Percentiles rank a stretch among this genome's conserved stretches.
phyloP scores from a whole-genome alignment of 1,284 basidiomycete genomes.

The Wallemia mellicola region DNA sequence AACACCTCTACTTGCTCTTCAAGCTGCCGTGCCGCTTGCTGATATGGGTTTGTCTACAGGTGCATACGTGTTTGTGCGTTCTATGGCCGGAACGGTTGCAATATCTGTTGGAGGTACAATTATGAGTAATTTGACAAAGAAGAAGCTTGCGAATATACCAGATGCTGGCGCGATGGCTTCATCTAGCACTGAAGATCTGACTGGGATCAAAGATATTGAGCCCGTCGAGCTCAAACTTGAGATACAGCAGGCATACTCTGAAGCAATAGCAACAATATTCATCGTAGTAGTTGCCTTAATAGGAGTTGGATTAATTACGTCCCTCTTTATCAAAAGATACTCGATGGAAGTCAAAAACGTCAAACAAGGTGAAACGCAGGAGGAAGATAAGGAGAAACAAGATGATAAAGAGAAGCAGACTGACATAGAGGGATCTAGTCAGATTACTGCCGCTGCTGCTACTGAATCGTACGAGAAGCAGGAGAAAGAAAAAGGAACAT shows the following conservation, averaged over 20 bases:
- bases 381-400: neutral
- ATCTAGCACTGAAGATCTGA: neutral
- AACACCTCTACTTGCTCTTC: constrained; percentile 12
- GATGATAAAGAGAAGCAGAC: neutral
- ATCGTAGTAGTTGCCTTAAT: neutral
- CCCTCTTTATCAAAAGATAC: neutral
- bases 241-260: neutral
- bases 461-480: no score
- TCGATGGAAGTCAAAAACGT: neutral
- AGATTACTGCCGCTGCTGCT: no score
- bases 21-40: constrained; percentile 15
- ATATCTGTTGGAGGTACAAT: neutral
- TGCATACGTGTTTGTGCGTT: constrained; percentile 11
- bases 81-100: constrained; percentile 13
- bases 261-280: neutral
- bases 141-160: neutral
- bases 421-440: no score
- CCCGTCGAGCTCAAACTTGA: neutral
- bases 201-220: neutral
- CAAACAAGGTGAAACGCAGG: neutral
- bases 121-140: neutral
- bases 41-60: constrained; percentile 16
- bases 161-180: neutral
- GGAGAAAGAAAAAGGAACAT: neutral
- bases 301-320: neutral